phyloP scores from a whole-genome alignment of 257 asterid species.

The Solanum neorickii region DNA sequence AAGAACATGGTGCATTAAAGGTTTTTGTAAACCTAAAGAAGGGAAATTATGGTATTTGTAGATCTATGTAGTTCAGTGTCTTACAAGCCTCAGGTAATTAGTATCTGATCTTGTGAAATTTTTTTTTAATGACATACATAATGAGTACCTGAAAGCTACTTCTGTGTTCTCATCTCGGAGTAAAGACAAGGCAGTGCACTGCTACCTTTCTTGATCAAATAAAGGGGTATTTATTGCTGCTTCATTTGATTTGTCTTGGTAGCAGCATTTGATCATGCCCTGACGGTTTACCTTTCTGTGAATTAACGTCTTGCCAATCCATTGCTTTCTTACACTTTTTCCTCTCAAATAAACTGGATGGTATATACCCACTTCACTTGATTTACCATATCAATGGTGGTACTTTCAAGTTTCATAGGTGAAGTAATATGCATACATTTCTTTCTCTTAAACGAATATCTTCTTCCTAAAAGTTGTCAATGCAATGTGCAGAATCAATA shows the following conservation, averaged over 20 bases:
- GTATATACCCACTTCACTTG: not conserved
- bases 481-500: constrained; percentile 30
- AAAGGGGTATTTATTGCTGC: not conserved
- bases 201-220: not conserved
- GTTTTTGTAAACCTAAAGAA: not conserved
- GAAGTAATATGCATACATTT: not conserved
- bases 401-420: not conserved
- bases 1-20: not conserved
- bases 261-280: not conserved
- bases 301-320: not conserved
- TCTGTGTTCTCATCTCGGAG: not conserved
- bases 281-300: not conserved
- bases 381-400: not conserved
- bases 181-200: not conserved
- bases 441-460: not conserved
- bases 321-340: not conserved
- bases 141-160: not conserved
- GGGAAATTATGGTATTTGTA: not conserved
- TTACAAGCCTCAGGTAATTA: not conserved
- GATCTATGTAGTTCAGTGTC: not conserved
- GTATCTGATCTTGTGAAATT: not conserved
- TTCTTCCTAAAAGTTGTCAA: not conserved
- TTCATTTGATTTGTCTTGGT: not conserved
- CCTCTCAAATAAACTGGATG: not conserved
- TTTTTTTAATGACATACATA: not conserved